Base-by-base conservation (phyloP, 1,284 basidiomycete genomes). In the Moesziomyces antarcticus region DNA sequence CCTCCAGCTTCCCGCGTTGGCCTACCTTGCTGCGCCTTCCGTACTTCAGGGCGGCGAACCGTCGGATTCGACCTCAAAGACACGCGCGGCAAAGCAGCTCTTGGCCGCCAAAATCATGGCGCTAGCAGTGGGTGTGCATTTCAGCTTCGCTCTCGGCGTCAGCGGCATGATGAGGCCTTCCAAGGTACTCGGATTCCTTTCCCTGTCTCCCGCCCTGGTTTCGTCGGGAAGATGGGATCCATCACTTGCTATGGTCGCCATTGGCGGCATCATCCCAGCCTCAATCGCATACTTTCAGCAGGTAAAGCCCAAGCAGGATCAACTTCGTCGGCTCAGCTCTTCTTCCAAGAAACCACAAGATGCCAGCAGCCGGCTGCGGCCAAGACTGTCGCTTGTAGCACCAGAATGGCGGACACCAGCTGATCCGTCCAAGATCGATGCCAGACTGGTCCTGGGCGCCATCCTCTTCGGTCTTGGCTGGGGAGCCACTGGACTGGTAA, bases 231-330 rank as follows among this genome's bases (percentile, higher is more conserved):
- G 55, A 0, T 87, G 85, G 79, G 87, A 87, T 64, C 87, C 87
- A 6, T 85, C 84, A 0, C 83, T 87, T 7, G 82, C 81, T 6
- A 80, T 87, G 75, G 84, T 87, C 50, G 82, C 87, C 6, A 55
- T 86, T 16, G 85, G 83, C 16, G 87, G 86, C 5, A 84, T 87
- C 18, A 18, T 86, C 1, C 86, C 86, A 6, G 86, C 86, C 57
- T 82, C 82, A 3, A 20, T 86, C 14, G 83, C 84, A 37, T 87
- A 71, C 63, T 73, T 79, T 16, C 27, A 49, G 9, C 40, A 60
- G 8, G 53, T 79, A 56, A 66, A 66, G 44, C 75, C 75, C 0
- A 72, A 66, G 59, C 62, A 66, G 33, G 63, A 72, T 18, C 57
- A 50, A 22, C 41, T 65, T 35, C 57, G 50, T 22, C 46, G 44